phyloP scores from a whole-genome alignment of 768 basidiomycete species.

The Naganishia onofrii region DNA sequence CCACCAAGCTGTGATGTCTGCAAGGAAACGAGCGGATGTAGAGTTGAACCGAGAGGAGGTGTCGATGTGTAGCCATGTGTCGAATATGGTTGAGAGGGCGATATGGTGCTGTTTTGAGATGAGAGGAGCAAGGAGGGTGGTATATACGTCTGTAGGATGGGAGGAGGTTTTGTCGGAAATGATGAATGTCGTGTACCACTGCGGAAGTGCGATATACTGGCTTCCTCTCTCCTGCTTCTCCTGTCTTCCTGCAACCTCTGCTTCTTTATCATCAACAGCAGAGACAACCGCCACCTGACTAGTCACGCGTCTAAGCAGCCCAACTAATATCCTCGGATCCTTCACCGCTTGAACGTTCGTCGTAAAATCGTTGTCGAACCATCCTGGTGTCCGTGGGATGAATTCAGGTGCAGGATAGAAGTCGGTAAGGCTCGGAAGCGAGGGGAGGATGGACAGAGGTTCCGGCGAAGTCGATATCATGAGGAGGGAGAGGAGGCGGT shows the following conservation, averaged over 20 bases:
- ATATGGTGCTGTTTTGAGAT: background rate
- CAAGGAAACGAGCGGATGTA: background rate
- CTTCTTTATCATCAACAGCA: background rate
- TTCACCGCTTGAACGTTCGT: conserved; percentile 1
- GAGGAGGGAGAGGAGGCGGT: conserved; percentile 13
- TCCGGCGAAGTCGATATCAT: background rate
- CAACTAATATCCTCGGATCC: background rate
- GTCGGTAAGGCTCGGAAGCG: background rate
- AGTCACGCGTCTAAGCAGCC: background rate
- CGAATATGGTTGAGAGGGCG: background rate
- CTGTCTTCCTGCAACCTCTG: background rate
- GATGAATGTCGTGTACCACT: background rate
- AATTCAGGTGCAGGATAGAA: background rate
- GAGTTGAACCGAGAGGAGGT: background rate
- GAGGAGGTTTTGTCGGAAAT: background rate
- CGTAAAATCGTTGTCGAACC: conserved; percentile 15
- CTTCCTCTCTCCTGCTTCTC: too few relatives aligned
- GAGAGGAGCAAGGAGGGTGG: background rate
- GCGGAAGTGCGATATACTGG: background rate
- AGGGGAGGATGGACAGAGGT: background rate
- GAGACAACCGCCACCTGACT: background rate
- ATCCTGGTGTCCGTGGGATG: background rate
- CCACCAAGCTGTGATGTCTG: background rate
- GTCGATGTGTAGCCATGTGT: background rate
- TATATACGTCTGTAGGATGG: conserved; percentile 1